A percentile compares a stretch with the other conserved stretches of the same genome.
phyloP scores from a whole-genome alignment of 1,139 yeast genomes.

The Yamadazyma dendronema region DNA sequence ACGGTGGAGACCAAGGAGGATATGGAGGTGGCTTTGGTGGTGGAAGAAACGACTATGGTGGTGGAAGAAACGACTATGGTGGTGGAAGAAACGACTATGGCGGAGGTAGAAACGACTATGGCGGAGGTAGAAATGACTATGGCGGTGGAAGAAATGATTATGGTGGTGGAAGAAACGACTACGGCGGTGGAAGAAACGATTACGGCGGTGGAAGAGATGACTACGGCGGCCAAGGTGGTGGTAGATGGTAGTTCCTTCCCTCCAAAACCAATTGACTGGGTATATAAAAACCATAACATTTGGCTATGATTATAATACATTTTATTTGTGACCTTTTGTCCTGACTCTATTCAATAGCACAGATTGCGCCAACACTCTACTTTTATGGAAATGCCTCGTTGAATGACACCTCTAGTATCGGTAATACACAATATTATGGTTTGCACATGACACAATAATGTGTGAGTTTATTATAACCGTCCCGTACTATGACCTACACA shows the following conservation, averaged over 20 bases:
- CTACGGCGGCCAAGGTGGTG: constrained; percentile 7
- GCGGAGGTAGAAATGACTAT: constrained; percentile 6
- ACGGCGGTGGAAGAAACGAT: constrained; percentile 6
- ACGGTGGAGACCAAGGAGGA: constrained; percentile 5
- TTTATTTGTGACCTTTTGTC: too few relatives aligned
- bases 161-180: constrained; percentile 13
- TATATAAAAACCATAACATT: too few relatives aligned
- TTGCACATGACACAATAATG: too few relatives aligned
- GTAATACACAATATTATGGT: too few relatives aligned
- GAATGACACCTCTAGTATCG: too few relatives aligned
- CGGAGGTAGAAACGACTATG: constrained; percentile 11
- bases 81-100: constrained; percentile 5
- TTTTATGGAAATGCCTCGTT: too few relatives aligned
- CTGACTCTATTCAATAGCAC: too few relatives aligned
- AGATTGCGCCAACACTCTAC: too few relatives aligned
- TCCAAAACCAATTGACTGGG: too few relatives aligned
- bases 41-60: constrained; percentile 6
- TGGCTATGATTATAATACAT: too few relatives aligned
- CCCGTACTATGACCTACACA: too few relatives aligned
- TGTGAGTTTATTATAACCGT: too few relatives aligned
- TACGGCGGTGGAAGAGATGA: constrained; percentile 11
- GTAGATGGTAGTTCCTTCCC: constrained; percentile 4
- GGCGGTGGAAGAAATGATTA: constrained; percentile 7
- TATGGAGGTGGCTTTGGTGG: constrained; percentile 9
- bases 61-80: constrained; percentile 11